Evolutionary conservation across 495 filamentous ascomycete species (phyloP), one percentile per base, ranked within the genome.

Genomic region (Entonaema liquescens): DNA sequence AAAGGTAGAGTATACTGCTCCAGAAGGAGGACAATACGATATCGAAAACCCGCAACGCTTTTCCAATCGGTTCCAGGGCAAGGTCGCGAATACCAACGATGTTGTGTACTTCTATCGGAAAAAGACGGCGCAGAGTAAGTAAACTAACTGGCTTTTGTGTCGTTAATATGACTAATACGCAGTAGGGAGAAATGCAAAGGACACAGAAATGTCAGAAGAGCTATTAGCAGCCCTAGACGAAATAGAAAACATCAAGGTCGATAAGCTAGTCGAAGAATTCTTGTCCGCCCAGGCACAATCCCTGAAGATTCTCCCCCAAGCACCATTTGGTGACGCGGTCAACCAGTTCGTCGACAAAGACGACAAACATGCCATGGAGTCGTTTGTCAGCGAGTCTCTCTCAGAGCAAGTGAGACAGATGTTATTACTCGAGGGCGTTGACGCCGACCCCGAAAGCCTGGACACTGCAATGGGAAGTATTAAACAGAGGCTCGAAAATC

Each of bases 21-120:
- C 93, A 0, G 93, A 98, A 31, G 93, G 93, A 25, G 91, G 92
- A 40, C 87, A 88, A 47, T 99, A 91, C 71, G 93, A 98, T 63
- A 91, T 90, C 62, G 96, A 98, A 74, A 99, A 99, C 66, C 95
- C 95, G 15, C 95, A 98, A 74, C 89, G 95, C 4, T 98, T 98
- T 71, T 98, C 96, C 0, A 97, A 97, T 78, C 89, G 94, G 4
- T 99, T 99, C 71, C 85, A 90, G 1, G 90, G 89, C 6, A 93
- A 90, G 73, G 95, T 98, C 0, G 95, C 95, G 9, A 99, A 99
- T 72, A 88, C 91, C 1, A 95, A 92, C 71, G 95, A 99, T 70
- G 93, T 99, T 1, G 89, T 99, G 2, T 90, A 95, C 72, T 98
- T 96, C 70, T 89, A 98, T 78, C 88, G 93, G 11, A 97, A 95